Percentiles rank a stretch among this genome's conserved stretches.
Evolutionary conservation across 345 rosid species (phyloP).

Genomic region (Corchorus capsularis): DNA sequence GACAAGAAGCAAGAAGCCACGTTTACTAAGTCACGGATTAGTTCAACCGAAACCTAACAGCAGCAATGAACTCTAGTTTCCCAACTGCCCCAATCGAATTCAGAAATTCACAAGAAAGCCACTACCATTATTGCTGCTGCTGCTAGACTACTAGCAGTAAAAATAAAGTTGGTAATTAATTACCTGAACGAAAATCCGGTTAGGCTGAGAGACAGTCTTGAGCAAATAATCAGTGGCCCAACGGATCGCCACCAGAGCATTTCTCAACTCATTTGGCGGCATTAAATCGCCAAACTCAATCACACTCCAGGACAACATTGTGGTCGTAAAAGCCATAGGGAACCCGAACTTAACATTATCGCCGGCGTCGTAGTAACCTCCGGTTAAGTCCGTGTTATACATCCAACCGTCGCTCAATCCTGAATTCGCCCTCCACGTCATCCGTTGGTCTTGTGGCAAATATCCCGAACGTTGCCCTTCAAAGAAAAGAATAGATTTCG

Average conservation of each 20-base stretch:
- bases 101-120: background rate
- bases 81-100: background rate
- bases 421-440: conserved; percentile 70
- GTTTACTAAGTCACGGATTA: background rate
- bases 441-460: conserved; percentile 70
- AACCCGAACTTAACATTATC: conserved; percentile 90
- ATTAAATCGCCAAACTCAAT: conserved; percentile 81
- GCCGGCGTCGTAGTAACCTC: conserved; percentile 96
- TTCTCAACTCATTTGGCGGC: conserved; percentile 67
- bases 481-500: conserved; percentile 91
- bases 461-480: conserved; percentile 94
- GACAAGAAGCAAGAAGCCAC: background rate
- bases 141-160: background rate
- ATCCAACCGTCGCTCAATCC: conserved; percentile 81
- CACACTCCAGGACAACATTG: conserved; percentile 88
- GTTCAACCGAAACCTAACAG: conserved; percentile 5
- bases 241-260: conserved; percentile 66
- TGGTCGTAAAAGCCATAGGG: conserved; percentile 96
- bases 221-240: conserved; percentile 87
- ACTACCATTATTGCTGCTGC: background rate
- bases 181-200: conserved; percentile 94
- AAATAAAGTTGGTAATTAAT: background rate
- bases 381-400: conserved; percentile 65
- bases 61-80: background rate
- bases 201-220: conserved; percentile 86